Base-by-base conservation (phyloP, 2,329 filamentous ascomycete genomes). In the Trichoderma sp. region DNA sequence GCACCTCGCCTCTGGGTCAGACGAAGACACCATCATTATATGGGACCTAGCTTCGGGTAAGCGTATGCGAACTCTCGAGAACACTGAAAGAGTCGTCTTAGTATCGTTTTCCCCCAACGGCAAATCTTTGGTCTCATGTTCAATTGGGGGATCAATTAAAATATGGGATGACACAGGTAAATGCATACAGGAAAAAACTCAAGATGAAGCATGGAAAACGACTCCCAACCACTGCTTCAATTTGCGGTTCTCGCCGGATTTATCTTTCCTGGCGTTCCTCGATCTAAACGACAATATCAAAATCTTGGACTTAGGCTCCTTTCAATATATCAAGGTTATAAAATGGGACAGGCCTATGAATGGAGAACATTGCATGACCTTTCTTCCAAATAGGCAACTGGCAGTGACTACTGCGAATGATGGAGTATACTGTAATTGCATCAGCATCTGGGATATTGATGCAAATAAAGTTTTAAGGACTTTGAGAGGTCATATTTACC, bases 341-440 rank as follows among this genome's bases (percentile, higher is more conserved):
- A 26, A 26, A 6, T 55, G 50, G 20, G 20, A 26, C 6, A 3
- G 1, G 0, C 8, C 17, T 0, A 15, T 0, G 4, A 0, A 26
- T 26, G 50, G 20, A 23, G 1, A 5, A 7, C 9, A n/a, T 23
- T 23, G 6, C 17, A 2, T 13, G 0, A 3, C n/a, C 2, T 36
- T 61, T 4, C n/a, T 36, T n/a, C 17, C 58, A 23, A 23, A 61
- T 61, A 32, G 13, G 17, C 30, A 61, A 32, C n/a, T 61, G 32
- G 58, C 30, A 6, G 6, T 61, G 26, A 2, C 8, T 15, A 0
- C n/a, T 15, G 8, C 11, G n/a, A 20, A 2, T 47, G 3, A n/a
- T 9, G 43, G 43, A 20, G 4, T 0, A 12, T 0, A 6, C 5
- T 2, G 6, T 1, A 15, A 20, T 8, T 17, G 30, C 1, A 61